These are phyloP conservation scores for Verruconis gallopava DNA, from an alignment of 2,329 filamentous ascomycete species.

Conservation along the genomic window DNA sequence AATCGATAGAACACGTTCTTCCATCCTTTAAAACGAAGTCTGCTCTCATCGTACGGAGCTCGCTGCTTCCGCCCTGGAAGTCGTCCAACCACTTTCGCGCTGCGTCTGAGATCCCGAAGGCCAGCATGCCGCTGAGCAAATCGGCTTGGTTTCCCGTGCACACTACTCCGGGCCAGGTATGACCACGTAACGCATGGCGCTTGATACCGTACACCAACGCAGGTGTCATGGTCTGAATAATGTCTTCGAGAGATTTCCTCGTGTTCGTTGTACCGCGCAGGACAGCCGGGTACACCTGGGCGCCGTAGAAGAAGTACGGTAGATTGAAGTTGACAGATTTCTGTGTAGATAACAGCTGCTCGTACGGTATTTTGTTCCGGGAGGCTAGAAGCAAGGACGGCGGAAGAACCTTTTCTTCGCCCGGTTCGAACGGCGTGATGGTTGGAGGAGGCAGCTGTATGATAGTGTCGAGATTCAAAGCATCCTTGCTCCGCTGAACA, in stretches of 20 bases:
- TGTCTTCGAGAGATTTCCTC: not conserved
- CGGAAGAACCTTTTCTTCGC: not conserved
- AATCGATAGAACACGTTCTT: not conserved
- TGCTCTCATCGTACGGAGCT: not conserved
- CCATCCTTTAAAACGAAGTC: not conserved
- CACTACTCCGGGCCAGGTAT: not conserved
- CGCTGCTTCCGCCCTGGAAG: not conserved
- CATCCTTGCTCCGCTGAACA: not conserved
- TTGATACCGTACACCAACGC: not conserved
- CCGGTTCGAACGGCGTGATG: not conserved
- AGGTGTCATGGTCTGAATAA: not conserved
- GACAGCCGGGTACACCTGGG: not conserved
- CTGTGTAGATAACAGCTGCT: not conserved
- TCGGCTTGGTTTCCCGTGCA: not conserved
- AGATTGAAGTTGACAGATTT: not conserved
- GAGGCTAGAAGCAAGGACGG: not conserved
- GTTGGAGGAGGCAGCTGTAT: not conserved
- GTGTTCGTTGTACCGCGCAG: not conserved
- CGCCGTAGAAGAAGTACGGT: not conserved
- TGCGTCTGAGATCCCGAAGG: not conserved
- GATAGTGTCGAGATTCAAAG: not conserved
- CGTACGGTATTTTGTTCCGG: not conserved
- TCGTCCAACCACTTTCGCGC: not conserved
- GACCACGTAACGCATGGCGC: not conserved
- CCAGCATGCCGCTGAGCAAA: not conserved